Evolutionary conservation across 108 stramenopile genomes (phyloP).

Genomic region (Cyclotella sp.): DNA sequence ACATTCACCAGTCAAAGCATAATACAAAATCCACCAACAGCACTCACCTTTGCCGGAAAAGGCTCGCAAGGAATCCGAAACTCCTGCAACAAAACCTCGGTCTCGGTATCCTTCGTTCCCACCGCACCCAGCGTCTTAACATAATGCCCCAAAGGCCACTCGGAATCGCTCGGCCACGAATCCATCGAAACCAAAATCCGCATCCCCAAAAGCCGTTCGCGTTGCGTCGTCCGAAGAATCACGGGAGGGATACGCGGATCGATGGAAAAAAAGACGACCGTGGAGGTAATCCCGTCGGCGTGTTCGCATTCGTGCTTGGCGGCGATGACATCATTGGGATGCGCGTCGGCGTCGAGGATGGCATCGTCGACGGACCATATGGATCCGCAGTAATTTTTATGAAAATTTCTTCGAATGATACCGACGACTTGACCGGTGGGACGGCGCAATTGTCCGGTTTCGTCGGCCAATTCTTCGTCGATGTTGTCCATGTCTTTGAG

Average conservation of each 20-base stretch:
- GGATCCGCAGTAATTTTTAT: slow-evolving; percentile 75
- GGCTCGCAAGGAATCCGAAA: slow-evolving; percentile 95
- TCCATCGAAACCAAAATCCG: slow-evolving; percentile 89
- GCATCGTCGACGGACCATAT: slow-evolving; percentile 49
- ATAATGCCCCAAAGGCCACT: slow-evolving; percentile 94
- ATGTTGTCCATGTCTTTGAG: slow-evolving; percentile 71
- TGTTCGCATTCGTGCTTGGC: slow-evolving; percentile 76
- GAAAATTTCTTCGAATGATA: slow-evolving; percentile 85
- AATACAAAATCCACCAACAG: not conserved
- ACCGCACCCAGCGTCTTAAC: slow-evolving; percentile 86
- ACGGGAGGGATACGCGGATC: slow-evolving; percentile 87
- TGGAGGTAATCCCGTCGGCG: slow-evolving; percentile 72
- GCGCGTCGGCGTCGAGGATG: slow-evolving; percentile 2
- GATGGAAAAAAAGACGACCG: slow-evolving; percentile 92
- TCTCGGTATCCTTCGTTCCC: slow-evolving; percentile 96
- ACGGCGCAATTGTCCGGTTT: slow-evolving; percentile 44
- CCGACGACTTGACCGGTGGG: slow-evolving; percentile 92
- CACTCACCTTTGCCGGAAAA: slow-evolving; percentile 83
- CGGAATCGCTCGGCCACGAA: slow-evolving; percentile 91
- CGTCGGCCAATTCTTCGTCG: slow-evolving; percentile 53
- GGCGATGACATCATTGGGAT: slow-evolving; percentile 75
- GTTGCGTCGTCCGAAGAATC: slow-evolving; percentile 81
- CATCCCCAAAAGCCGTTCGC: slow-evolving; percentile 74
- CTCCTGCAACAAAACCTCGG: slow-evolving; percentile 93
- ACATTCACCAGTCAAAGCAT: slow-evolving; percentile 1